These are phyloP conservation scores for Mycotypha africana DNA, from an alignment of 371 early-diverging fungal species.

Conservation along the genomic window DNA sequence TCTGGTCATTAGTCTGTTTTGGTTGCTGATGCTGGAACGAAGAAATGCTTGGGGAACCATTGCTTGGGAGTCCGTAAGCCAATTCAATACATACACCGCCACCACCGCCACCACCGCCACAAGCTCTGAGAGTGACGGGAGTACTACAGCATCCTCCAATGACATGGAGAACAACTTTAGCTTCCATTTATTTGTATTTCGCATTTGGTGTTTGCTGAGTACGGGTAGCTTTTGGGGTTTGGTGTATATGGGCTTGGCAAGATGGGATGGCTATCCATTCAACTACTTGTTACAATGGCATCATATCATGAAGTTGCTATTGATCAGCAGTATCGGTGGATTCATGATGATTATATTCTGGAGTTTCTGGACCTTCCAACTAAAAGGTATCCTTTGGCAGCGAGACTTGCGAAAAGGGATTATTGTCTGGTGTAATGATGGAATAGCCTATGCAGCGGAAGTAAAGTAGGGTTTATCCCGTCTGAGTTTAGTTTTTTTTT, in stretches of 20 bases:
- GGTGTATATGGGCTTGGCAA: constrained; percentile 46
- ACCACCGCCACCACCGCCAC: neutral
- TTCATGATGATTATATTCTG: constrained; percentile 54
- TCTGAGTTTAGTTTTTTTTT: too few species aligned
- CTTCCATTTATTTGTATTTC: constrained; percentile 38
- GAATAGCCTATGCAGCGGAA: constrained; percentile 39
- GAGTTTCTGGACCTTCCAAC: constrained; percentile 68
- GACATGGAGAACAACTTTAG: too few species aligned
- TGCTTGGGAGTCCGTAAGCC: constrained; percentile 55
- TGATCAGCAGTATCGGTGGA: constrained; percentile 52
- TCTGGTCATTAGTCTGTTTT: constrained; percentile 35
- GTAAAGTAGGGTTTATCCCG: too few species aligned
- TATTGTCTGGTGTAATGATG: constrained; percentile 57
- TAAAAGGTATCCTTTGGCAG: constrained; percentile 59
- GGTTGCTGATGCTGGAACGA: constrained; percentile 51
- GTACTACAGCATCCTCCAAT: constrained; percentile 3
- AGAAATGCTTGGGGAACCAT: constrained; percentile 63
- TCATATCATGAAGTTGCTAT: constrained; percentile 36
- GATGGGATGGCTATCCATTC: constrained; percentile 37
- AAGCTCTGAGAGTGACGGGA: neutral
- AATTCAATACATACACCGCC: too few species aligned
- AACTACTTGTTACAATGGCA: constrained; percentile 32
- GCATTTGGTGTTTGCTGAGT: constrained; percentile 55
- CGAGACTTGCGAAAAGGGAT: constrained; percentile 57
- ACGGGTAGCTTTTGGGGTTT: constrained; percentile 58